These are phyloP conservation scores for Parietichytrium sp. DNA, from an alignment of 108 stramenopile species.

Conservation along the genomic window DNA sequence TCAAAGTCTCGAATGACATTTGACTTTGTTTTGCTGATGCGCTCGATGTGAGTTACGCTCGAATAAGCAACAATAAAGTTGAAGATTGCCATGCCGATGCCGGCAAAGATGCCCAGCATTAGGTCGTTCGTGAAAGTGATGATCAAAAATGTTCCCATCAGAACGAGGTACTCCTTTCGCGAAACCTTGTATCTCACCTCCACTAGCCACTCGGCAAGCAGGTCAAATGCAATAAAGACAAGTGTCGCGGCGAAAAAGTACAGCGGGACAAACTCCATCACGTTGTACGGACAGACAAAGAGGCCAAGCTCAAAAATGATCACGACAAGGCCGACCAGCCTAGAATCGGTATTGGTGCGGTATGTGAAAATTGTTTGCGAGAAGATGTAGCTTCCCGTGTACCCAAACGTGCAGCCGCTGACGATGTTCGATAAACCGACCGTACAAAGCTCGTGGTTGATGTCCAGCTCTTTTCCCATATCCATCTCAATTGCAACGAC, in stretches of 20 bases:
- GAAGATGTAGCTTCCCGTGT: constrained; percentile 93
- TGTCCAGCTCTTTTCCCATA: constrained; percentile 80
- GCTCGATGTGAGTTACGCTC: constrained; percentile 12
- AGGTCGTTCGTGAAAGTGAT: constrained; percentile 74
- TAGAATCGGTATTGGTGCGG: constrained; percentile 76
- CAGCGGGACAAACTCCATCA: constrained; percentile 81
- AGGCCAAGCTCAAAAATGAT: constrained; percentile 60
- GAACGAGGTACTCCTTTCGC: constrained; percentile 72
- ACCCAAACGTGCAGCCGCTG: constrained; percentile 83
- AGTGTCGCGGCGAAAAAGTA: constrained; percentile 89
- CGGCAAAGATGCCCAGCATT: constrained; percentile 78
- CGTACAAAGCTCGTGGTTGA: constrained; percentile 83
- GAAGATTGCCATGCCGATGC: constrained; percentile 55
- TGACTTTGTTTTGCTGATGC: not conserved
- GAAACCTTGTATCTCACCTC: constrained; percentile 76
- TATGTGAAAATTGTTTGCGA: constrained; percentile 92
- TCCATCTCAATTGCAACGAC: constrained; percentile 96
- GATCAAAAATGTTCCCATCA: constrained; percentile 74
- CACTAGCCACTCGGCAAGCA: constrained; percentile 91
- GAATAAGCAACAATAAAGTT: constrained; percentile 44
- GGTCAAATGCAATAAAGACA: constrained; percentile 83
- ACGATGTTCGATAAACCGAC: constrained; percentile 86
- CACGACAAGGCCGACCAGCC: constrained; percentile 74
- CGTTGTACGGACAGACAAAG: constrained; percentile 71
- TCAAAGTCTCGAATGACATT: constrained; percentile 38